Conservation (phyloP, 176 grass and related monocot species). For the Avena eriantha region DNA sequence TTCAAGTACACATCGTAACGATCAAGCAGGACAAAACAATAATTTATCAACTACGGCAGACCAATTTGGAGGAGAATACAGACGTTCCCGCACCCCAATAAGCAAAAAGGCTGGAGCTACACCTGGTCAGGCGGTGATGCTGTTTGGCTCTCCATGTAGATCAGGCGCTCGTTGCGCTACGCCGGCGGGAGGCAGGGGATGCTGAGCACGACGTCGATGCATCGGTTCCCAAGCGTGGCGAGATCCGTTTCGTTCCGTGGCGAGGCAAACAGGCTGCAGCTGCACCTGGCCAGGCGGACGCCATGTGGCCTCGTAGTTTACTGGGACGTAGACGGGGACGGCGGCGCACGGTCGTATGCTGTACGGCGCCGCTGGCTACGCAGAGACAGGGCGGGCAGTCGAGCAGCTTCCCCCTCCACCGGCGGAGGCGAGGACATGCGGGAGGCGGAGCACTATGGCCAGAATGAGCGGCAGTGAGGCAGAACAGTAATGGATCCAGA, state of each 20-base stretch:
- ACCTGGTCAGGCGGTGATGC: conserved; percentile 89
- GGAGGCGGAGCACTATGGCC: no score
- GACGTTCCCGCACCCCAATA: background rate
- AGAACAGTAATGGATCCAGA: no score
- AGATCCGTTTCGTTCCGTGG: conserved; percentile 71
- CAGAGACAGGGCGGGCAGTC: conserved; percentile 15
- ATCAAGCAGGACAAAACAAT: background rate
- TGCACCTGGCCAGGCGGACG: background rate
- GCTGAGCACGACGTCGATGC: conserved; percentile 83
- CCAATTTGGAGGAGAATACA: background rate
- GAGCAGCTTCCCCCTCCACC: no score
- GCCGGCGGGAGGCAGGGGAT: conserved; percentile 78
- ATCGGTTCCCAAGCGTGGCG: conserved; percentile 87
- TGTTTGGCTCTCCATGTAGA: conserved; percentile 82
- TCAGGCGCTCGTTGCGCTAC: conserved; percentile 52
- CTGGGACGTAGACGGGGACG: conserved; percentile 41
- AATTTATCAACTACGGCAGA: background rate
- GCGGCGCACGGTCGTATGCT: conserved; percentile 35
- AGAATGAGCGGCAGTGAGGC: no score
- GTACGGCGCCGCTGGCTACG: background rate
- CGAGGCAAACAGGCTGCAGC: no score
- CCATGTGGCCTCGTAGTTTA: conserved; percentile 54
- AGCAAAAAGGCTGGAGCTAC: background rate
- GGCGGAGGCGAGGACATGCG: no score
- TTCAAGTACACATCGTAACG: background rate